A percentile compares a stretch with the other conserved stretches of the same genome.
phyloP scores from a whole-genome alignment of 352 stramenopile genomes.

The Elongisporangium prolatum region DNA sequence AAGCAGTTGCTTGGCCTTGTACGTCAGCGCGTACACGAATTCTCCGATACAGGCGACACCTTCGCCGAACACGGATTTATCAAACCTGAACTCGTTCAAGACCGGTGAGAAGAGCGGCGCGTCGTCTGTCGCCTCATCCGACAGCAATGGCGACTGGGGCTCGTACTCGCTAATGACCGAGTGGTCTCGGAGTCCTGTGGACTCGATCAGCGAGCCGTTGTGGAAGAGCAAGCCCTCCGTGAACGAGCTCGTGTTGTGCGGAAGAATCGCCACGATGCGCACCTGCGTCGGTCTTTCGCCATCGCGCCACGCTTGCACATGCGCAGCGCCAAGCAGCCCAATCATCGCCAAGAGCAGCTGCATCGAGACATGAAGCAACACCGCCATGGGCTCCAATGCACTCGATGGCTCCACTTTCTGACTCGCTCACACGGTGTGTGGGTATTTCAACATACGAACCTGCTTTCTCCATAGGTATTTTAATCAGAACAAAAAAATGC shows the following conservation, averaged over 20 bases:
- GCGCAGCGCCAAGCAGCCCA: constrained; percentile 6
- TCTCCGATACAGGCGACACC: constrained; percentile 67
- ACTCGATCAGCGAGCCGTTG: constrained; percentile 60
- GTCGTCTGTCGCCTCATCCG: background rate
- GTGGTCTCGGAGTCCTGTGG: constrained; percentile 52
- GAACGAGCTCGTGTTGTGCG: constrained; percentile 62
- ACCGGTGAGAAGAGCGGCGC: constrained; percentile 7
- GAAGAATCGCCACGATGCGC: constrained; percentile 52
- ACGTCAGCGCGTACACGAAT: constrained; percentile 81
- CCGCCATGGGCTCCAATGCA: constrained; percentile 7
- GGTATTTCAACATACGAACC: background rate
- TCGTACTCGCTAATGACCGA: constrained; percentile 75
- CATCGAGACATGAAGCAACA: background rate
- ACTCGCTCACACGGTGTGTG: background rate
- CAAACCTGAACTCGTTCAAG: constrained; percentile 52
- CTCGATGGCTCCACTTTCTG: constrained; percentile 3
- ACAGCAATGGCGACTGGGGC: background rate
- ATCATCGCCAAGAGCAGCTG: constrained; percentile 8
- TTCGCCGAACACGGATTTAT: constrained; percentile 67
- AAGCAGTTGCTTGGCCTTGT: constrained; percentile 62
- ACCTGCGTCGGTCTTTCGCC: constrained; percentile 25
- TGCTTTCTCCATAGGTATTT: background rate
- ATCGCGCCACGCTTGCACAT: constrained; percentile 3
- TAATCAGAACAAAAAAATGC: background rate
- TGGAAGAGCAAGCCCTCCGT: constrained; percentile 74